Percentiles rank a stretch among this genome's conserved stretches.
These are phyloP conservation scores for Saprolegnia parasitica DNA, from an alignment of 352 stramenopile species.

Conservation along the genomic window DNA sequence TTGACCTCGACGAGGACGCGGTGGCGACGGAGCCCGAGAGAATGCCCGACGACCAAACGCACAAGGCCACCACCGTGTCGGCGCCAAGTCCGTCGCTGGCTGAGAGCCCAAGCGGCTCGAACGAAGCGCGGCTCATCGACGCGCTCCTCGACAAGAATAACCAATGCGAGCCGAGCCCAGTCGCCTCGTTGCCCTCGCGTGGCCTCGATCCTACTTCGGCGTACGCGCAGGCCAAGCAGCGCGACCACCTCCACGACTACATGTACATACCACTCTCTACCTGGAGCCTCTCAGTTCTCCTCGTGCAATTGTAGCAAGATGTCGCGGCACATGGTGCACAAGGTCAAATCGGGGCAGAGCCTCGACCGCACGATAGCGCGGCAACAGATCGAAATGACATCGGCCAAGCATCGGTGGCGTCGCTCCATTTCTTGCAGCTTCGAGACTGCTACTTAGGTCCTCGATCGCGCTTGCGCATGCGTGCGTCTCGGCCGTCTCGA, in stretches of 20 bases:
- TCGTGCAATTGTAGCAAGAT: neutral
- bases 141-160: neutral
- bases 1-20: too few species aligned
- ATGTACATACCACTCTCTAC: too few species aligned
- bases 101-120: neutral
- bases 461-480: neutral
- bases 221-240: neutral
- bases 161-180: neutral
- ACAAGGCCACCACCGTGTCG: neutral
- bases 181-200: neutral
- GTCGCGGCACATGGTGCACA: constrained; percentile 15
- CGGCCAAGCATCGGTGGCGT: neutral
- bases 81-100: neutral
- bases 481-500: neutral
- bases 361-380: neutral
- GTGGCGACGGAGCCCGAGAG: too few species aligned
- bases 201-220: neutral
- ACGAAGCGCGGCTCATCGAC: neutral
- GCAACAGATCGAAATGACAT: neutral
- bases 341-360: constrained; percentile 11
- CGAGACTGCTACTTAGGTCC: too few species aligned
- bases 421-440: neutral
- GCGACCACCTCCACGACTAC: constrained; percentile 21
- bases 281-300: neutral
- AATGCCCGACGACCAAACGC: neutral